phyloP scores from a whole-genome alignment of 495 filamentous ascomycete genomes.

The Thermochaetoides thermophila region DNA sequence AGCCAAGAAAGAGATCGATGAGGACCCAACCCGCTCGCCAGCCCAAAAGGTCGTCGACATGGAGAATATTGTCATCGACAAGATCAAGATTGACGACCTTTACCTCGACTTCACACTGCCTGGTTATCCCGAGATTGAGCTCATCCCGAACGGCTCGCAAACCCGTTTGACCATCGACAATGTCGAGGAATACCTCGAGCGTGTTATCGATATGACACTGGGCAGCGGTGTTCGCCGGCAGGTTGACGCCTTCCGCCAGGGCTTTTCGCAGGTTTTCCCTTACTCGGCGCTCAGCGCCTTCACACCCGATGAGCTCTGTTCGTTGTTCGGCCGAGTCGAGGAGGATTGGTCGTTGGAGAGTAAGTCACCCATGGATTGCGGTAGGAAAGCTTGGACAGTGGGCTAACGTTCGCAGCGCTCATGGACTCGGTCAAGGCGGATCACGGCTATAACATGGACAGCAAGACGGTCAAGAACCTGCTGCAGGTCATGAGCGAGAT shows the following conservation, averaged over 20 bases:
- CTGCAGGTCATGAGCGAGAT: constrained; percentile 94
- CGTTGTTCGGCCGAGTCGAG: constrained; percentile 84
- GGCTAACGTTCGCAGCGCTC: constrained; percentile 48
- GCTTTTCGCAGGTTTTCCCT: constrained; percentile 94
- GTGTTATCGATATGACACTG: constrained; percentile 82
- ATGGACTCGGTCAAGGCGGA: constrained; percentile 99
- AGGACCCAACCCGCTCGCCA: constrained; percentile 44
- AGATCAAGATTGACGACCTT: constrained; percentile 67
- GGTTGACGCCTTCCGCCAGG: constrained; percentile 77
- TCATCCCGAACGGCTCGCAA: constrained; percentile 59
- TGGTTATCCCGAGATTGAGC: constrained; percentile 80
- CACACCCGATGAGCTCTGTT: constrained; percentile 91
- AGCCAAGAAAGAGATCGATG: constrained; percentile 67
- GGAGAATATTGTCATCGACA: constrained; percentile 55
- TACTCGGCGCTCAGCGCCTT: constrained; percentile 87
- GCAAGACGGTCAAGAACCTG: constrained; percentile 86
- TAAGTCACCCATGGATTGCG: constrained; percentile 28
- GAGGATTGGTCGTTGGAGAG: constrained; percentile 98
- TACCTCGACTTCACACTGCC: constrained; percentile 88
- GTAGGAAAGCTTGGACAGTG: constrained; percentile 5
- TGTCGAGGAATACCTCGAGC: constrained; percentile 73
- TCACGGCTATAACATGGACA: constrained; percentile 98
- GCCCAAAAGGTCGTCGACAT: constrained; percentile 56
- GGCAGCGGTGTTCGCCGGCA: constrained; percentile 76
- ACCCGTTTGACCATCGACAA: constrained; percentile 74